Conservation (phyloP, 2,329 filamentous ascomycete genomes). For the Cladosporium sp. region DNA sequence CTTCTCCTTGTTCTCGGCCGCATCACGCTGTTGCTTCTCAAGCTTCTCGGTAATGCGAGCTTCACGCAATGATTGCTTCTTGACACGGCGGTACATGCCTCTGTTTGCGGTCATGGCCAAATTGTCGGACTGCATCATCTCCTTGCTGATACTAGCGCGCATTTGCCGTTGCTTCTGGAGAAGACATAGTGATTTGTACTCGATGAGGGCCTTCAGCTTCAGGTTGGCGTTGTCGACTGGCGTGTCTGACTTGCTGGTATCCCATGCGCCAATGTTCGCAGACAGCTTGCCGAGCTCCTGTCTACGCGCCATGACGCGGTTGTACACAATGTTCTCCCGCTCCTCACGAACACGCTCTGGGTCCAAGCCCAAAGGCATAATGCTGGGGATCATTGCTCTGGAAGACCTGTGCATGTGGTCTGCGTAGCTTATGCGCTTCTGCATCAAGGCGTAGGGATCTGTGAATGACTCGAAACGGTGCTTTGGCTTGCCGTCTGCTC, state of each 20-base stretch:
- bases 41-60: constrained; percentile 97
- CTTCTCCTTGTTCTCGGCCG: constrained; percentile 93
- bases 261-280: constrained; percentile 85
- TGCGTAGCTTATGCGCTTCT: constrained; percentile 68
- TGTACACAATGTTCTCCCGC: constrained; percentile 84
- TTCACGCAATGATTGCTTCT: constrained; percentile 95
- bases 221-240: constrained; percentile 73
- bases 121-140: constrained; percentile 95
- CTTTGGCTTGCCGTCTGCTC: constrained; percentile 34
- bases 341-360: constrained; percentile 83
- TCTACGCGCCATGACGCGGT: constrained; percentile 82
- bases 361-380: constrained; percentile 87
- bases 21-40: constrained; percentile 97
- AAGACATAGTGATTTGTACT: constrained; percentile 89
- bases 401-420: constrained; percentile 76
- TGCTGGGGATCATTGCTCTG: constrained; percentile 77
- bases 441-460: constrained; percentile 65
- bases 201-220: constrained; percentile 88
- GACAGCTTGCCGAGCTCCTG: constrained; percentile 79
- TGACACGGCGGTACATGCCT: constrained; percentile 84
- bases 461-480: constrained; percentile 71
- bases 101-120: constrained; percentile 96
- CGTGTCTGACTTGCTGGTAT: constrained; percentile 69
- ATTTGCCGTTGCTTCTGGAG: constrained; percentile 84
- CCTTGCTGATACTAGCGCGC: constrained; percentile 81